Evolutionary conservation across 2,329 filamentous ascomycete genomes (phyloP).

Genomic region (Didymella pinodella): DNA sequence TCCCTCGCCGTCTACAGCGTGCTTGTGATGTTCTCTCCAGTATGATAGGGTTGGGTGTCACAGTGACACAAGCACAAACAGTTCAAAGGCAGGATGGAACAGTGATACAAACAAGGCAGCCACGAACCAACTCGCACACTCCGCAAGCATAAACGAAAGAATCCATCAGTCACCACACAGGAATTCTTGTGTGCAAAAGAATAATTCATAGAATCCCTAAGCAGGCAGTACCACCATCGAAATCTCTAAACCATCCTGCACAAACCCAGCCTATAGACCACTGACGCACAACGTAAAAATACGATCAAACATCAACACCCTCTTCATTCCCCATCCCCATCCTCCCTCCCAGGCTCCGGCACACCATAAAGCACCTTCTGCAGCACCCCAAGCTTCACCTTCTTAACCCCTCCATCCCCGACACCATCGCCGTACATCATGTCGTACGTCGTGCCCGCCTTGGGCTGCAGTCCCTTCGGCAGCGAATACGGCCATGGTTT

Average conservation of each 20-base stretch:
- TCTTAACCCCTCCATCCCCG: background rate
- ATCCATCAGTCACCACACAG: no score
- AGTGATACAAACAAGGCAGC: background rate
- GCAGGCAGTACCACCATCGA: no score
- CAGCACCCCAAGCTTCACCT: background rate
- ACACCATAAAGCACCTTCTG: conserved; percentile 13
- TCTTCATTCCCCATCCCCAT: background rate
- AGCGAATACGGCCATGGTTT: conserved; percentile 14
- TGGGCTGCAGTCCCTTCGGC: conserved; percentile 19
- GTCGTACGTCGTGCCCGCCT: conserved; percentile 26
- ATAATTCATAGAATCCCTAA: no score
- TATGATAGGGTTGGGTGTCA: background rate
- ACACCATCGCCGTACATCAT: conserved; percentile 1
- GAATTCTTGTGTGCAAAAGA: no score
- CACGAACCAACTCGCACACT: background rate
- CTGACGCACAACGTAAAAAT: no score
- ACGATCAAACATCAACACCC: no score
- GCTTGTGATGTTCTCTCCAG: background rate
- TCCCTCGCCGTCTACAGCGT: background rate
- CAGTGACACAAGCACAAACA: conserved; percentile 2
- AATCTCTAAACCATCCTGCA: no score
- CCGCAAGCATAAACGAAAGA: background rate
- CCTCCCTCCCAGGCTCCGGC: conserved; percentile 20
- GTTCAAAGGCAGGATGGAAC: background rate
- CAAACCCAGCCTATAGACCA: no score